Percentiles rank a stretch among this genome's conserved stretches.
phyloP scores from a whole-genome alignment of 805 yeast species.

The Saturnispora hagleri region DNA sequence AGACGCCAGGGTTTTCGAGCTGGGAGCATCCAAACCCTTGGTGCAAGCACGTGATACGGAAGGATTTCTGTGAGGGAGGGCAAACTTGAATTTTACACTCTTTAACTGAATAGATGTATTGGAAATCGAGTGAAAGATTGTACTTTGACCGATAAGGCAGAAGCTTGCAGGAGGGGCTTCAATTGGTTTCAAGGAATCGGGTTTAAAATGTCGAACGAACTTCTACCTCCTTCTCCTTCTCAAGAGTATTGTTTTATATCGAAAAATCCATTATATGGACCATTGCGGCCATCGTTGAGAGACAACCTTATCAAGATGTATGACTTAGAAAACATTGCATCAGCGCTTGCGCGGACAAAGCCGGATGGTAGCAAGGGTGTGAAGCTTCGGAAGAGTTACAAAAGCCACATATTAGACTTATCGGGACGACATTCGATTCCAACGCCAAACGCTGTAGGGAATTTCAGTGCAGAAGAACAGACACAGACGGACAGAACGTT shows the following conservation, averaged over 20 bases:
- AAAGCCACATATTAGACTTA: conserved; percentile 80
- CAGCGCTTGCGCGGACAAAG: conserved; percentile 77
- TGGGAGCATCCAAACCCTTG: neutral
- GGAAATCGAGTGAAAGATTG: neutral
- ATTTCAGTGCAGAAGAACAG: conserved; percentile 3
- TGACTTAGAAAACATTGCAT: conserved; percentile 56
- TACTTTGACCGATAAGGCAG: neutral
- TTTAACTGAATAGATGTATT: no score
- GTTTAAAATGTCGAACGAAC: neutral
- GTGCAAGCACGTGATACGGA: neutral
- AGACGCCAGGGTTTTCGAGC: no score
- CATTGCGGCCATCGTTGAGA: conserved; percentile 59
- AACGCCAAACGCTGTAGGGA: conserved; percentile 16
- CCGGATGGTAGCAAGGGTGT: conserved; percentile 88
- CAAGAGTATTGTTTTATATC: conserved; percentile 26
- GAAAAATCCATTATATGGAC: conserved; percentile 25
- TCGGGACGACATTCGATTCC: conserved; percentile 73
- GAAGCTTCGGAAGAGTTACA: conserved; percentile 88
- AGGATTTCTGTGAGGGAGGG: no score
- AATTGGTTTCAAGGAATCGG: neutral
- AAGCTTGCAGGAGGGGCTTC: neutral
- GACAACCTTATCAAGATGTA: conserved; percentile 64
- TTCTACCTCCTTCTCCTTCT: conserved; percentile 1
- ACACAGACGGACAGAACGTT: conserved; percentile 25
- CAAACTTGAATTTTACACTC: no score